These are phyloP conservation scores for Zizania palustris DNA, from an alignment of 202 grass and related monocot genomes.

Conservation along the genomic window DNA sequence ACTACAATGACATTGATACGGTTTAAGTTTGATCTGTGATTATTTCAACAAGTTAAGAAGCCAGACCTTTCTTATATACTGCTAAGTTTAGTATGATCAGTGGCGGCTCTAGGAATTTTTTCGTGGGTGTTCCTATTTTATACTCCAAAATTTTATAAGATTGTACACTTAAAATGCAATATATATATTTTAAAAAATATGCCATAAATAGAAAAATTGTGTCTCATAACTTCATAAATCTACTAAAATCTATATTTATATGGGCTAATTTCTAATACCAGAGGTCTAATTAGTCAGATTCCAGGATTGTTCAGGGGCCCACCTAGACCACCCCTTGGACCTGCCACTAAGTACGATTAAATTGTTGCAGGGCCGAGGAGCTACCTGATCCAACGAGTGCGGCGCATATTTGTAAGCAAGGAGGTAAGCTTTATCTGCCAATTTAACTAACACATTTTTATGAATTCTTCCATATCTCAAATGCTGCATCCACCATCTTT, in stretches of 20 bases:
- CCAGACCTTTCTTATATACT: conserved; percentile 1
- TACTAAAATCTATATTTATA: too few species aligned
- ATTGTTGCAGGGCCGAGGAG: conserved; percentile 51
- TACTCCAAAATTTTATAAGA: too few species aligned
- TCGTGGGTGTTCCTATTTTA: too few species aligned
- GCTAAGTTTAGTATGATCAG: conserved; percentile 21
- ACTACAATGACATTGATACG: neutral
- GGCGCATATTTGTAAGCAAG: conserved; percentile 60
- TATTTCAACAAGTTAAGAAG: conserved; percentile 1
- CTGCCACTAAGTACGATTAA: conserved; percentile 20
- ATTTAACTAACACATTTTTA: conserved; percentile 14
- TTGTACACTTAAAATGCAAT: too few species aligned
- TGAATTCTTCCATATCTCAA: neutral
- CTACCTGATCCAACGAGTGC: conserved; percentile 52
- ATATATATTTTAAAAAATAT: too few species aligned
- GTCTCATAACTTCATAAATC: too few species aligned
- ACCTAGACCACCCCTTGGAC: too few species aligned
- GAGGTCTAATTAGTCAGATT: too few species aligned
- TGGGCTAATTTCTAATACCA: too few species aligned
- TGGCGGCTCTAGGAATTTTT: too few species aligned
- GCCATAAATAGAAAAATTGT: too few species aligned
- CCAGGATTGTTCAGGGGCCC: too few species aligned
- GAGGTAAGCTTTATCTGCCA: conserved; percentile 31
- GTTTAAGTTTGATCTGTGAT: conserved; percentile 20
- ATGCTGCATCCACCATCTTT: conserved; percentile 8